phyloP scores from a whole-genome alignment of 2,329 filamentous ascomycete species.

The Drechslerella coelobrocha region DNA sequence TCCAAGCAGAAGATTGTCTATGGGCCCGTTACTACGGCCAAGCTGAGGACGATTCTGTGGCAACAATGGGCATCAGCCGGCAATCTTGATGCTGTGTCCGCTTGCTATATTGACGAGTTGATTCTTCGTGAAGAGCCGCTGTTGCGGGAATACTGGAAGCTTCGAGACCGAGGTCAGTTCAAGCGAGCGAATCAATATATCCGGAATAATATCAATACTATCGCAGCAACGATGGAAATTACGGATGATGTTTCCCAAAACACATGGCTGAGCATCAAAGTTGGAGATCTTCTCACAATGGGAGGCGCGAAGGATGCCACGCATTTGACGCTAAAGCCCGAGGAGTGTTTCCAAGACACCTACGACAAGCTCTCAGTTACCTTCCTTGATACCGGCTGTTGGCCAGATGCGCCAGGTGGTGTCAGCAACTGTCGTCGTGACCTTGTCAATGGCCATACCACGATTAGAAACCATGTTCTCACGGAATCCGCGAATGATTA shows the following conservation, averaged over 20 bases:
- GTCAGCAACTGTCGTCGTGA: constrained; percentile 66
- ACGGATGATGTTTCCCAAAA: constrained; percentile 59
- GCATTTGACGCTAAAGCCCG: constrained; percentile 58
- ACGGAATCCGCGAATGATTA: constrained; percentile 66
- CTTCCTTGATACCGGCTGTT: constrained; percentile 64
- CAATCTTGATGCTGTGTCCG: constrained; percentile 62
- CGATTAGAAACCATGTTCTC: constrained; percentile 65
- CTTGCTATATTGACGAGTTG: constrained; percentile 63
- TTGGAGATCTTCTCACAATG: constrained; percentile 60
- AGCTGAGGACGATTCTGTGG: constrained; percentile 63
- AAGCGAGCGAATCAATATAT: constrained; percentile 60
- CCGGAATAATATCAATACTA: constrained; percentile 57
- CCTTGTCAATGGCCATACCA: constrained; percentile 64
- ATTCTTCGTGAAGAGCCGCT: constrained; percentile 60
- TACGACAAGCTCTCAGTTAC: constrained; percentile 63
- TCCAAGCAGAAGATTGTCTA: constrained; percentile 55
- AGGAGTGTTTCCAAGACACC: constrained; percentile 62
- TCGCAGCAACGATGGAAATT: constrained; percentile 58
- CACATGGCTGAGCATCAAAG: constrained; percentile 59
- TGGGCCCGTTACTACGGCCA: constrained; percentile 60
- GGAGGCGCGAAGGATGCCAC: constrained; percentile 60
- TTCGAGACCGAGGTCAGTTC: constrained; percentile 59
- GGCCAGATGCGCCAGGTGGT: constrained; percentile 64
- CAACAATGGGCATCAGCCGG: constrained; percentile 62
- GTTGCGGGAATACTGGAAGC: constrained; percentile 59